These are phyloP conservation scores for Malus sieversii DNA, from an alignment of 306 rosid genomes.

Conservation along the genomic window DNA sequence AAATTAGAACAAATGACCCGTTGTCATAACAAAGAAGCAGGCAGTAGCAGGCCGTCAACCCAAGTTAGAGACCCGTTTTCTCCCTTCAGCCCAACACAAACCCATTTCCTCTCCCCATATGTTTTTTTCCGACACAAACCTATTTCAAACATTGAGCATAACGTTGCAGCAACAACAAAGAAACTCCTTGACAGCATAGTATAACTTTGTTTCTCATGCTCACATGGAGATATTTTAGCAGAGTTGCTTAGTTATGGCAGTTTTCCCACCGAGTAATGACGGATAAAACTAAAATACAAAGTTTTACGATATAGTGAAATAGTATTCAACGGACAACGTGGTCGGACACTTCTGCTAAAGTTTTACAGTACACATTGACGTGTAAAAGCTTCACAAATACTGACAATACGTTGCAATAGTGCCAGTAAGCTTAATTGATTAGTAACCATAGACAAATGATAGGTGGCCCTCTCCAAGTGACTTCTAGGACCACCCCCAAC, in stretches of 20 bases:
- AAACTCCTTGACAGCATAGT: background rate
- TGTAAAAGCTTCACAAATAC: background rate
- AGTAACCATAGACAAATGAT: background rate
- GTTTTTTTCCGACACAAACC: too few species aligned
- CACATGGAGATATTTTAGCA: too few species aligned
- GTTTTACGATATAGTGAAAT: too few species aligned
- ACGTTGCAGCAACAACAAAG: too few species aligned
- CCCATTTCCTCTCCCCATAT: background rate
- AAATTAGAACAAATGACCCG: too few species aligned
- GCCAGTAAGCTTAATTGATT: background rate
- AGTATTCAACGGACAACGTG: background rate
- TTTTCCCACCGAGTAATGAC: too few species aligned
- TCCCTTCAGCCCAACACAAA: background rate
- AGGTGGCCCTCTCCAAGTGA: background rate
- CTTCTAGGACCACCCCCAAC: background rate
- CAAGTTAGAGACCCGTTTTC: background rate
- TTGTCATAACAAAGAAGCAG: background rate
- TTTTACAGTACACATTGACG: background rate
- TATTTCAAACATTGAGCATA: background rate
- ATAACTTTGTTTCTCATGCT: too few species aligned
- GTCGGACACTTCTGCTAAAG: background rate
- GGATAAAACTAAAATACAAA: too few species aligned
- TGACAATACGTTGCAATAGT: background rate
- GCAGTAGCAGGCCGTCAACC: background rate
- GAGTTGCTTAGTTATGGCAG: too few species aligned